Evolutionary conservation across 306 rosid species (phyloP).

Genomic region (Citrullus amarus): DNA sequence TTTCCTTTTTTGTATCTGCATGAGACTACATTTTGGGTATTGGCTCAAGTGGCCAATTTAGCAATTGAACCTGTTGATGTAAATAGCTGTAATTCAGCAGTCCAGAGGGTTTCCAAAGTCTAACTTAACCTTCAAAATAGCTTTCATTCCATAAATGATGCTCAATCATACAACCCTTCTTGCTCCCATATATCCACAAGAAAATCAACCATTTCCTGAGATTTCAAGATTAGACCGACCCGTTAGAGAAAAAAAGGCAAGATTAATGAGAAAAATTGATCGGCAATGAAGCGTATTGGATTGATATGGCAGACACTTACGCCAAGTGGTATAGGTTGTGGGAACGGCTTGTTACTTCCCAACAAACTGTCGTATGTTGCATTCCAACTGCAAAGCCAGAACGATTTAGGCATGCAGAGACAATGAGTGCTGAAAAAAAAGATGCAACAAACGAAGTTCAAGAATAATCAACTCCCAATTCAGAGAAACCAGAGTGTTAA

Average conservation of each 20-base stretch:
- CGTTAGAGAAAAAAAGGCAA: neutral
- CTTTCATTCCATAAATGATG: slow-evolving; percentile 12
- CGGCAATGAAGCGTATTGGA: neutral
- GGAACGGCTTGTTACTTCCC: slow-evolving; percentile 78
- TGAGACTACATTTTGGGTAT: neutral
- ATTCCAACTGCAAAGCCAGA: slow-evolving; percentile 87
- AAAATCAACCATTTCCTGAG: slow-evolving; percentile 95
- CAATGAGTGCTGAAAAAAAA: slow-evolving; percentile 42
- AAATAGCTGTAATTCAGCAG: neutral
- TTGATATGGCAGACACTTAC: slow-evolving; percentile 32
- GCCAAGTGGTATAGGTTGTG: slow-evolving; percentile 65
- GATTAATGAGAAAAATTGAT: neutral
- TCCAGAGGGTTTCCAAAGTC: slow-evolving; percentile 17
- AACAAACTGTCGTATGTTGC: slow-evolving; percentile 73
- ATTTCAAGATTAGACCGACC: neutral
- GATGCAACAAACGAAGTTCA: slow-evolving; percentile 20
- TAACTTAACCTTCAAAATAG: slow-evolving; percentile 11
- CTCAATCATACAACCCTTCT: slow-evolving; percentile 82
- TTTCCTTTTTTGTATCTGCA: neutral
- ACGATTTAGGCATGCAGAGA: slow-evolving; percentile 36
- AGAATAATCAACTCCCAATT: slow-evolving; percentile 19
- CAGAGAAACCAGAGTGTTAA: slow-evolving; percentile 4
- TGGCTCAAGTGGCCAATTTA: neutral
- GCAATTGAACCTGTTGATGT: neutral
- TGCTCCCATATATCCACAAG: slow-evolving; percentile 83